Evolutionary conservation across 2,329 filamentous ascomycete genomes (phyloP).

Genomic region (Alternaria consortialis): DNA sequence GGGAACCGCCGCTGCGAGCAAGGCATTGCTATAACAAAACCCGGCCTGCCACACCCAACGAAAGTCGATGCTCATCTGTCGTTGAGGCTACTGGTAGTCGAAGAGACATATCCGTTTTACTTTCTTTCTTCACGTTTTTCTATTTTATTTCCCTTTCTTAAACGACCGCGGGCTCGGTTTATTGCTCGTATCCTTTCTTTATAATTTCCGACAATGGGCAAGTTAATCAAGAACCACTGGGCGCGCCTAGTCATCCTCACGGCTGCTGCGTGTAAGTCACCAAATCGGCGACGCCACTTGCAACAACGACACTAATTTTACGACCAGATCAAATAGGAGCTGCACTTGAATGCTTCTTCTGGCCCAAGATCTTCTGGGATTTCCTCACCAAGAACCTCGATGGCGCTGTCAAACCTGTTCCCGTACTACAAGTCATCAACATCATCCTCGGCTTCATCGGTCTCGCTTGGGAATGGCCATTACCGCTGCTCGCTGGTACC

Average conservation of each 20-base stretch:
- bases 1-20: constrained; percentile 22
- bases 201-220: constrained; percentile 73
- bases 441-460: constrained; percentile 80
- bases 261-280: constrained; percentile 74
- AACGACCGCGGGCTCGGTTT: constrained; percentile 41
- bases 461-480: constrained; percentile 90
- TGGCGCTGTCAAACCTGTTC: constrained; percentile 83
- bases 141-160: constrained; percentile 21
- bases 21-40: constrained; percentile 48
- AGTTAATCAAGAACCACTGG: constrained; percentile 99
- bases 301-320: constrained; percentile 10
- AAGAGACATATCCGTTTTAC: constrained; percentile 26
- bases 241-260: constrained; percentile 91
- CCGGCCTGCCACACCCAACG: constrained; percentile 29
- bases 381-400: constrained; percentile 93
- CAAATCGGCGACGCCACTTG: background rate
- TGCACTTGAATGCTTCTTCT: constrained; percentile 89
- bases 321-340: constrained; percentile 82
- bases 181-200: constrained; percentile 43
- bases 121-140: constrained; percentile 14
- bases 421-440: constrained; percentile 89
- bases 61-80: constrained; percentile 42
- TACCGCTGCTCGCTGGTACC: constrained; percentile 77
- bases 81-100: constrained; percentile 52
- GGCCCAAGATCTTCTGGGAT: constrained; percentile 99